Base-by-base conservation (phyloP, 306 rosid species). In the Glycyrrhiza uralensis region DNA sequence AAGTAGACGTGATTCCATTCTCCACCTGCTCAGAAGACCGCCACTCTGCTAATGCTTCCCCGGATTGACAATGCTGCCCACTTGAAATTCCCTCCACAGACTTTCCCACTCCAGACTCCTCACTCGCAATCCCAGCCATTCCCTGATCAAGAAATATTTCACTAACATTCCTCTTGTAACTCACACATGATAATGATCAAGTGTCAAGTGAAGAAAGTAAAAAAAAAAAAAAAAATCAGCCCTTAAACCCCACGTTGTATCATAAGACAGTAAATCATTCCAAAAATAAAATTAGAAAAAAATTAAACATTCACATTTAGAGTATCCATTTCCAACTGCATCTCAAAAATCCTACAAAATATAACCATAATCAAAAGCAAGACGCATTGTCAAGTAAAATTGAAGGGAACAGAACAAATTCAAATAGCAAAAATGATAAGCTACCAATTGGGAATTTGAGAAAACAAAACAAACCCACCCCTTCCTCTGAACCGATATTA, bases 1-100 rank as follows among this genome's bases (percentile, higher is more conserved):
- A 90, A 24, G 98, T 93, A 17, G 97, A 93, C 4, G 98, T 81
- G 36, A 78, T 90, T 69, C 96, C 98, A 84, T 90, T 93, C 78
- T 93, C 98, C 82, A 93, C 96, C 86, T 93, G 98, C 76, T 93
- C 98, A 19, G 93, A 88, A 71, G 92, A 93, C 73, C 96, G 85
- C 97, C 98, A 93, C 82, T 93, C 96, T 0, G 92, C 93, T 86
- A 95, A 84, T 58, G 96, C 88, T 77, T 95, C 99, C 42, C 96
- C 96, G 2, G 96, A 85, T 47, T 84, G 97, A 78, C 83, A 88
- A 24, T 79, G 88, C 72, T 85, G 96, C 81, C 92, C 97, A 79
- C 83, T 86, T 52, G 96, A 85, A 81, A 68, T 81, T 63, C 88
- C 90, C 56, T 91, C 99, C 22, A 7, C 67, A 15, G 96, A 78